Percentiles rank a stretch among this genome's conserved stretches.
These are phyloP conservation scores for Chrysoporthe cubensis DNA, from an alignment of 2,329 filamentous ascomycete species.

Conservation along the genomic window DNA sequence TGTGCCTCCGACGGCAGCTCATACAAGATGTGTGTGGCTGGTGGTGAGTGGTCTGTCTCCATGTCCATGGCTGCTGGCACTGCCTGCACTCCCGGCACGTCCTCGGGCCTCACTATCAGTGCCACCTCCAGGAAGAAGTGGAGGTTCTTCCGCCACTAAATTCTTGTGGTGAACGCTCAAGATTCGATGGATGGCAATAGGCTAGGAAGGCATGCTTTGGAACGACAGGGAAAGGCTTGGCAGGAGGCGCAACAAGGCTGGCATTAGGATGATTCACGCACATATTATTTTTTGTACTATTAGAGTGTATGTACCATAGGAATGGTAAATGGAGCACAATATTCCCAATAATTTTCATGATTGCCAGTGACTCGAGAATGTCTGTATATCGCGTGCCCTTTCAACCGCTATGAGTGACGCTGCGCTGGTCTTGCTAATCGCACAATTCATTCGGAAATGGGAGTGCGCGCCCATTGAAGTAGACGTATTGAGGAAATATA, in stretches of 20 bases:
- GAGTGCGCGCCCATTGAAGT: too few species aligned
- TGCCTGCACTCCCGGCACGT: conserved; percentile 35
- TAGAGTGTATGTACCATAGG: conserved; percentile 2
- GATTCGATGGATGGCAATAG: background rate
- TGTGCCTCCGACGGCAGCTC: conserved; percentile 17
- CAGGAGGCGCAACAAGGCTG: conserved; percentile 5
- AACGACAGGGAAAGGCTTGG: conserved; percentile 5
- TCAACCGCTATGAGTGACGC: too few species aligned
- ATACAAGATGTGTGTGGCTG: conserved; percentile 24
- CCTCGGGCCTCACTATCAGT: conserved; percentile 33
- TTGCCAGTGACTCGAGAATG: background rate
- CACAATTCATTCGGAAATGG: too few species aligned
- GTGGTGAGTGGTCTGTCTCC: conserved; percentile 24
- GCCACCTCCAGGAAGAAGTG: conserved; percentile 19
- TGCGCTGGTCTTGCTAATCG: too few species aligned
- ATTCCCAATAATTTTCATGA: background rate
- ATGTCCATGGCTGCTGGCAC: conserved; percentile 41
- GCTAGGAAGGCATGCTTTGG: conserved; percentile 5
- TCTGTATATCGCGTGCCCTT: background rate
- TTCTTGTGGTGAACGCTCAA: background rate
- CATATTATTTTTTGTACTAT: conserved; percentile 16
- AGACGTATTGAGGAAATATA: too few species aligned
- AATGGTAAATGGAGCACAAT: background rate
- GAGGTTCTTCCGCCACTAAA: conserved; percentile 12
- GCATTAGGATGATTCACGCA: conserved; percentile 15